These are phyloP conservation scores for Xylaria sp. DNA, from an alignment of 2,329 filamentous ascomycete species.

Conservation along the genomic window DNA sequence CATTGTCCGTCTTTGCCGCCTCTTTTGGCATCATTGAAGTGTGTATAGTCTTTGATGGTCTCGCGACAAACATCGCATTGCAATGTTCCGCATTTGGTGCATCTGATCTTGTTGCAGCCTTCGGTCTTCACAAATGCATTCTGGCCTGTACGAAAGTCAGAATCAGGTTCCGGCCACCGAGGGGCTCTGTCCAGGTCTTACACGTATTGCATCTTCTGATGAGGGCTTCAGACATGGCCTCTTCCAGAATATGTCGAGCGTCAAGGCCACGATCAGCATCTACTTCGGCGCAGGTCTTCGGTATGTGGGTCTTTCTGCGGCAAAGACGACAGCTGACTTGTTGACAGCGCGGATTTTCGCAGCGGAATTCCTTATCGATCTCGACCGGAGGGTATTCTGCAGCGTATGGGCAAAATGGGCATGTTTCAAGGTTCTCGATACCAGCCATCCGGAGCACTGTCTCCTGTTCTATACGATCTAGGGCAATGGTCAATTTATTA, in stretches of 20 bases:
- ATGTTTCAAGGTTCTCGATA: slow-evolving; percentile 77
- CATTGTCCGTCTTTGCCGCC: slow-evolving; percentile 67
- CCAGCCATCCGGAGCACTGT: slow-evolving; percentile 74
- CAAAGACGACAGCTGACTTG: slow-evolving; percentile 75
- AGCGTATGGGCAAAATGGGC: slow-evolving; percentile 85
- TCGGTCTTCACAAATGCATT: slow-evolving; percentile 80
- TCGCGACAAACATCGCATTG: slow-evolving; percentile 79
- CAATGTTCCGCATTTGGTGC: slow-evolving; percentile 66
- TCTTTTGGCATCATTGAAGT: slow-evolving; percentile 69
- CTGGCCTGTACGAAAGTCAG: slow-evolving; percentile 56
- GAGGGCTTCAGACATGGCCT: slow-evolving; percentile 83
- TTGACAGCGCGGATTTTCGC: slow-evolving; percentile 72
- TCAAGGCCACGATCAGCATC: slow-evolving; percentile 67
- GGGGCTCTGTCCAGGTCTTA: slow-evolving; percentile 40
- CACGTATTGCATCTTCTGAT: slow-evolving; percentile 79
- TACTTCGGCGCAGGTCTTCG: slow-evolving; percentile 75
- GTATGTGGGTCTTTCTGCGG: slow-evolving; percentile 74
- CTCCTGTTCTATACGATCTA: slow-evolving; percentile 78
- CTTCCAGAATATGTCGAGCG: slow-evolving; percentile 76
- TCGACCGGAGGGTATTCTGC: slow-evolving; percentile 76
- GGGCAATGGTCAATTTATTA: slow-evolving; percentile 64
- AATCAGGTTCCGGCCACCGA: background rate
- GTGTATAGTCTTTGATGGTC: slow-evolving; percentile 68
- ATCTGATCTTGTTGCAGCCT: slow-evolving; percentile 88
- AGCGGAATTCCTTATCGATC: slow-evolving; percentile 77